Evolutionary conservation across 106 monocot genomes (phyloP), one percentile per base, ranked within the genome.

Genomic region (Dactylorhiza incarnata): DNA sequence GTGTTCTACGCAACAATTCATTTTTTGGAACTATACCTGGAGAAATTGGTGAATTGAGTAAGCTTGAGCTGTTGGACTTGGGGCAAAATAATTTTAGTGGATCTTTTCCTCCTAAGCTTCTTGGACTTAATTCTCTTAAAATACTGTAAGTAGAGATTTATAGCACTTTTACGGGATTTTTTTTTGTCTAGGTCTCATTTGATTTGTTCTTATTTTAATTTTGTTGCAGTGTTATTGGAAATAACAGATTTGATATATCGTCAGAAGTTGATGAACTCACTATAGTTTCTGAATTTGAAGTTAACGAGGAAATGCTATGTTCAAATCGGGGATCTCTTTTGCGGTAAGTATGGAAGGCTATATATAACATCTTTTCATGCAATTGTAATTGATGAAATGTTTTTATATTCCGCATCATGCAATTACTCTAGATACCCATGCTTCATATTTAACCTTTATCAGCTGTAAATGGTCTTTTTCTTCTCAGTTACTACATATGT

Each of bases 1-100:
- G 86, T 23, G 71, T 72, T 17, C 78, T 88, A 50, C 68, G 70
- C 73, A 88, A 91, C 74, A 91, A 91, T 80, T 88, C 82, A 51
- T 91, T 86, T 61, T 86, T 50, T 47, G 85, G 88, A 44, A 37
- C 46, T 4, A 53, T 91, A 49, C 91, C 90, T 56, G 76, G 29
- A 76, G 88, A 82, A 58, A 71, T 86, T 58, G 59, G 49, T 63
- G 44, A 81, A 22, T 73, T 87, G 81, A 79, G 67, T 17, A 74
- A 79, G 20, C 66, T 87, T 25, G 72, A 85, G 74, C 74, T 85
- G 17, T 78, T 91, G 79, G 81, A 91, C 63, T 72, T 87, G 70
- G 74, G 80, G 68, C 68, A 83, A 50, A 87, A 91, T 84, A 84
- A 83, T 81, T 52, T 91, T n/a, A 75, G 48, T 23, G 84, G 81